A percentile compares a stretch with the other conserved stretches of the same genome.
Conservation (phyloP, 2,329 filamentous ascomycete species). For the Fusarium xylarioides region DNA sequence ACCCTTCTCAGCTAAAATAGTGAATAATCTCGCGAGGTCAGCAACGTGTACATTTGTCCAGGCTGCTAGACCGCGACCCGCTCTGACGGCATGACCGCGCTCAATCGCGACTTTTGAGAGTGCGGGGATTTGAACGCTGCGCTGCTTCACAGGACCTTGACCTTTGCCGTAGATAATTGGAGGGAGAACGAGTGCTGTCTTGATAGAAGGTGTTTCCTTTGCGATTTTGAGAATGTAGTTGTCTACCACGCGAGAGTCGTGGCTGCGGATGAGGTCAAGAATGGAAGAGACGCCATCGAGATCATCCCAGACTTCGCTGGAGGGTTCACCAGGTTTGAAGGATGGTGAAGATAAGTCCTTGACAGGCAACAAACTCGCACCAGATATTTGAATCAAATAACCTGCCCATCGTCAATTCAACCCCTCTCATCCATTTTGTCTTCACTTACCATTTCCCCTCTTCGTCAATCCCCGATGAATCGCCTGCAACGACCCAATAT, state of each 20-base stretch:
- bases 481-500: slow-evolving; percentile 44
- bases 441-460: slow-evolving; percentile 4
- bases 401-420: background rate
- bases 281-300: slow-evolving; percentile 42
- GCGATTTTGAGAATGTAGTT: slow-evolving; percentile 49
- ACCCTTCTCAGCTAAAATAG: slow-evolving; percentile 45
- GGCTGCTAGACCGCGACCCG: slow-evolving; percentile 46
- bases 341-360: slow-evolving; percentile 45
- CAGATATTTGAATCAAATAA: slow-evolving; percentile 50
- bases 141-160: slow-evolving; percentile 49
- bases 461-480: slow-evolving; percentile 43
- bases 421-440: background rate
- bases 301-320: slow-evolving; percentile 49
- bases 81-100: slow-evolving; percentile 44
- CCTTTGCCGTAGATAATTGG: slow-evolving; percentile 54
- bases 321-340: slow-evolving; percentile 45
- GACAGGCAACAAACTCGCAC: slow-evolving; percentile 47
- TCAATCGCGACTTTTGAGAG: slow-evolving; percentile 48
- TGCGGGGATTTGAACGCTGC: slow-evolving; percentile 53
- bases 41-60: slow-evolving; percentile 51
- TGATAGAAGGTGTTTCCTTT: slow-evolving; percentile 38
- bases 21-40: slow-evolving; percentile 46
- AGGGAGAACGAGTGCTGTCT: slow-evolving; percentile 49
- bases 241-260: slow-evolving; percentile 47
- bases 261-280: slow-evolving; percentile 37